These are phyloP conservation scores for Monilinia fructicola DNA, from an alignment of 2,329 filamentous ascomycete genomes.

Conservation along the genomic window DNA sequence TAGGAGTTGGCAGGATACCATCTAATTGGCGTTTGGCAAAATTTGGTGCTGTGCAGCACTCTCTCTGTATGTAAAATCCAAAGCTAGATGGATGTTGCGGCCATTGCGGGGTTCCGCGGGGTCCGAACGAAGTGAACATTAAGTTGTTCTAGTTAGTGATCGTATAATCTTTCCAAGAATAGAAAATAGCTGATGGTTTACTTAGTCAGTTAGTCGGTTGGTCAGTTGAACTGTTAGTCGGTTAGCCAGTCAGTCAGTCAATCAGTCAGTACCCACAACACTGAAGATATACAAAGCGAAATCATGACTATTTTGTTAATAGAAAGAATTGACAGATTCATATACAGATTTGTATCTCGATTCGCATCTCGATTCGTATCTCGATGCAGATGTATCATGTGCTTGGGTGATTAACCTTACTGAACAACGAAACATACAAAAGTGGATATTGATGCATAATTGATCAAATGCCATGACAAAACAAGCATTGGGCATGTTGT, in stretches of 20 bases:
- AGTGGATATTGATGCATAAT: slow-evolving; percentile 4
- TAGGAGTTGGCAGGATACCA: background rate
- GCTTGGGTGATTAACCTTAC: background rate
- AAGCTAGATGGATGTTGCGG: background rate
- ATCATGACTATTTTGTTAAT: background rate
- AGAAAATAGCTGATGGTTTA: background rate
- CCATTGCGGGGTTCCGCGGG: slow-evolving; percentile 3
- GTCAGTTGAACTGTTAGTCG: no score
- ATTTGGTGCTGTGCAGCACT: no score
- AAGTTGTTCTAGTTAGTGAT: background rate
- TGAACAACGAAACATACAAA: background rate
- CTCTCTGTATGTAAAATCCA: background rate
- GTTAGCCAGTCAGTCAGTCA: no score
- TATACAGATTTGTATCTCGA: background rate
- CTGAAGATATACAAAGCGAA: background rate
- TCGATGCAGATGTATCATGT: background rate
- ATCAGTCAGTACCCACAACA: no score
- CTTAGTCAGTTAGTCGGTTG: background rate
- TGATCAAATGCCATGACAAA: background rate
- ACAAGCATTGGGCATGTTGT: background rate
- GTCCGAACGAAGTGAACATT: background rate
- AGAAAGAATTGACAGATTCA: no score
- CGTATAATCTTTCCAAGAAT: background rate
- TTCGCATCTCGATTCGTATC: background rate
- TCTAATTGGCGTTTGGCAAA: background rate